Base-by-base conservation (phyloP, 371 early-diverging fungal genomes). In the Lichtheimia ramosa region DNA sequence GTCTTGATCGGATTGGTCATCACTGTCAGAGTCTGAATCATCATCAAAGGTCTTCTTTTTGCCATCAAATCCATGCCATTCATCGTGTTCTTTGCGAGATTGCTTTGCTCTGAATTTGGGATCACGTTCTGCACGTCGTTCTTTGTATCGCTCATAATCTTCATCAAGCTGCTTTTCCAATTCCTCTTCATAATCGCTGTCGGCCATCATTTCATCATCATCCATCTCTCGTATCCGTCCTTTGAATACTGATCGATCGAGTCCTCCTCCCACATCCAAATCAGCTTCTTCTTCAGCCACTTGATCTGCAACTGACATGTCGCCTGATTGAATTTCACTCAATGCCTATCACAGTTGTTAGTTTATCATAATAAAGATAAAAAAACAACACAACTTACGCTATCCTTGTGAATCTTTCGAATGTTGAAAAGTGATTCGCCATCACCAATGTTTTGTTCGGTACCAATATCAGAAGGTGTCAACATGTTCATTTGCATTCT, bases 401-500 rank as follows among this genome's bases (percentile, higher is more conserved):
- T 77, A 8, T 80, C 81, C 63, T 85, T 79, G 48, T 76, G 66
- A 52, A 85, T 83, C 64, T 82, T 84, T 49, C 70, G 70, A 48
- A 85, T 69, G 20, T 81, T 78, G 66, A 89, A 90, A 13, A 88
- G 65, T 6, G 80, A 69, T 24, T 84, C 83, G 14, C 74, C 87
- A 40, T 82, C 86, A 18, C 78, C 75, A 54, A 83, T 92, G 62
- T 83, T 79, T 54, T 89, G 86, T 61, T 93, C 93, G 62, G 87
- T 68, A 61, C 89, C 94, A 65, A 94, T 89, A 52, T 97, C 98
- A 0, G 81, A 82, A 15, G 97, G 95, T 3, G 92, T 87, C 43
- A 85, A 84, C 98, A 98, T 98, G 51, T 94, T 93, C 52, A 96
- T 71, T 62, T 93, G 94, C 84, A 97, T 81, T 58, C 93, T 89